Conservation (phyloP, 2,329 filamentous ascomycete species). For the Alternaria arbusti region DNA sequence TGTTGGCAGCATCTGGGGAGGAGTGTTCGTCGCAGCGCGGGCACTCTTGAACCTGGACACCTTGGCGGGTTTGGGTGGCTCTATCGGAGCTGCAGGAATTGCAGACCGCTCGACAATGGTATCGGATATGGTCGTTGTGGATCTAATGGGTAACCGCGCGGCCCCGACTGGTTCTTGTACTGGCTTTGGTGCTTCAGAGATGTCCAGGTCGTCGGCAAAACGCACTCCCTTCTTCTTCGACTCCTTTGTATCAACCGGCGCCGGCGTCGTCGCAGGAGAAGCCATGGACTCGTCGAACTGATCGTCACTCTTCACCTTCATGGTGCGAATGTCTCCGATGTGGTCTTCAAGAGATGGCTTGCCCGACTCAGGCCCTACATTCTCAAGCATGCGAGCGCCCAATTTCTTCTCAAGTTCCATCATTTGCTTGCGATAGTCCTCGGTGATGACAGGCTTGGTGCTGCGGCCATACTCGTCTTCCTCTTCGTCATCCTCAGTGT, state of each 20-base stretch:
- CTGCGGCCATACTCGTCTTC: conserved; percentile 80
- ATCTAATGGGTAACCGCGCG: background rate
- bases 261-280: background rate
- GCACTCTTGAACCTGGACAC: conserved; percentile 52
- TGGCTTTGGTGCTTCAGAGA: conserved; percentile 59
- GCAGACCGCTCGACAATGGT: conserved; percentile 43
- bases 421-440: conserved; percentile 84
- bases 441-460: conserved; percentile 69
- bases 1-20: conserved; percentile 23
- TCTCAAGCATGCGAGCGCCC: conserved; percentile 64
- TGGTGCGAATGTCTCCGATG: conserved; percentile 64
- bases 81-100: conserved; percentile 12
- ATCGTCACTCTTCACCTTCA: conserved; percentile 54
- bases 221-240: conserved; percentile 72
- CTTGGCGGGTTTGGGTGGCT: conserved; percentile 38
- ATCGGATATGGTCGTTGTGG: conserved; percentile 39
- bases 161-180: conserved; percentile 26
- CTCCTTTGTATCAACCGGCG: conserved; percentile 11
- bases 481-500: conserved; percentile 65
- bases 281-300: conserved; percentile 38
- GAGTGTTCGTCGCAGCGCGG: conserved; percentile 27
- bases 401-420: conserved; percentile 80
- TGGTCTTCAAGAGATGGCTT: conserved; percentile 50
- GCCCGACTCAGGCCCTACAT: conserved; percentile 59
- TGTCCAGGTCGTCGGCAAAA: conserved; percentile 78